Conservation (phyloP, 805 yeast genomes). For the Schwanniomyces sp. region DNA sequence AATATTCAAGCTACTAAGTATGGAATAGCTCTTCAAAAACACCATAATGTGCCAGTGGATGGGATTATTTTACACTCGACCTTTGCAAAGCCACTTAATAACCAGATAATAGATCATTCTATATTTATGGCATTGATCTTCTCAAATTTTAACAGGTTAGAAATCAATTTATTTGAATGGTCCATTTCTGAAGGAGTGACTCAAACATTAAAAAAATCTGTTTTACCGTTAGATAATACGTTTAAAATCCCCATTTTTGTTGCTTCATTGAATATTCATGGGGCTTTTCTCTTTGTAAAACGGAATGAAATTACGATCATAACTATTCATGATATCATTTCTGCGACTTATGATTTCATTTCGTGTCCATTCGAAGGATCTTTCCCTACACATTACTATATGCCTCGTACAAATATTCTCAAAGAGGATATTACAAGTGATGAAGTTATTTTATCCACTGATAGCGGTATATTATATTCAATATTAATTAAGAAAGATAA, state of each 20-base stretch:
- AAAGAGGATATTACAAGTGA: slow-evolving; percentile 13
- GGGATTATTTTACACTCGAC: slow-evolving; percentile 44
- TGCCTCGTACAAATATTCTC: slow-evolving; percentile 21
- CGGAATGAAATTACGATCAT: slow-evolving; percentile 33
- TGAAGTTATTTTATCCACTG: slow-evolving; percentile 33
- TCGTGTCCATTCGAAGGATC: slow-evolving; percentile 18
- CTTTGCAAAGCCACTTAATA: slow-evolving; percentile 37
- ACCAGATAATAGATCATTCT: slow-evolving; percentile 23
- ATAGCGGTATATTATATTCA: slow-evolving; percentile 33
- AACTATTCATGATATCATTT: slow-evolving; percentile 44
- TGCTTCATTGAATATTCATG: slow-evolving; percentile 35
- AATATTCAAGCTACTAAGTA: slow-evolving; percentile 32
- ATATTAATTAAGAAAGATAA: slow-evolving; percentile 19
- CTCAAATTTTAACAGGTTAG: slow-evolving; percentile 36
- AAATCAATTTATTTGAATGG: slow-evolving; percentile 43
- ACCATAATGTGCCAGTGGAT: slow-evolving; percentile 39
- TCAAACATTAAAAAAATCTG: slow-evolving; percentile 30
- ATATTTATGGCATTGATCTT: slow-evolving; percentile 35
- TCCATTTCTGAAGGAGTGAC: slow-evolving; percentile 30
- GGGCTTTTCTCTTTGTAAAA: slow-evolving; percentile 39
- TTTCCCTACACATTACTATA: slow-evolving; percentile 43
- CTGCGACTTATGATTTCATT: slow-evolving; percentile 44
- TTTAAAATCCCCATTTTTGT: slow-evolving; percentile 45
- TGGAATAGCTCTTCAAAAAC: slow-evolving; percentile 38
- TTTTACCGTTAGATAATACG: slow-evolving; percentile 38